These are phyloP conservation scores for Gonium pectorale DNA, from an alignment of 139 green algal species.

Conservation along the genomic window DNA sequence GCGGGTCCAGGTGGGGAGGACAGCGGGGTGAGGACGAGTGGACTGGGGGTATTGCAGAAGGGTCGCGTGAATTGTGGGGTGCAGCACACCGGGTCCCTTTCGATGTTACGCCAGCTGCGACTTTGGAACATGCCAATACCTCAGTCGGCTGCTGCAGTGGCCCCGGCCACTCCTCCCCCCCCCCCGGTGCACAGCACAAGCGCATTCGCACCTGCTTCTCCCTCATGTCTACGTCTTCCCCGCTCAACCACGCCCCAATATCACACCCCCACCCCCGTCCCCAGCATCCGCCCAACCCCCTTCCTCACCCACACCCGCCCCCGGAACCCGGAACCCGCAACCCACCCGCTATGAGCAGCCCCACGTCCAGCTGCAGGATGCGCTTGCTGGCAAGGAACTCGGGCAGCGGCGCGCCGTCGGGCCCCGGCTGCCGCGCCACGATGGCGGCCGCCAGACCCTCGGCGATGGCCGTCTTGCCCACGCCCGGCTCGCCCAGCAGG, in stretches of 20 bases:
- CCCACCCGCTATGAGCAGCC: constrained; percentile 88
- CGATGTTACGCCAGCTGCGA: too few relatives aligned
- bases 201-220: too few relatives aligned
- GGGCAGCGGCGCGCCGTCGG: constrained; percentile 80
- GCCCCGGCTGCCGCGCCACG: constrained; percentile 58
- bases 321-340: neutral
- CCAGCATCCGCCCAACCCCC: neutral
- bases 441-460: constrained; percentile 94
- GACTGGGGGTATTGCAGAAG: neutral
- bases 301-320: neutral
- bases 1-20: neutral
- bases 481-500: constrained; percentile 96
- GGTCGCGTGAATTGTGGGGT: too few relatives aligned
- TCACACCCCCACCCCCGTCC: neutral
- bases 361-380: constrained; percentile 95
- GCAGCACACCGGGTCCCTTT: too few relatives aligned
- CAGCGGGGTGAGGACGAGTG: neutral
- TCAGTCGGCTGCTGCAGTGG: too few relatives aligned
- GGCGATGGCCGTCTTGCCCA: constrained; percentile 92
- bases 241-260: too few relatives aligned
- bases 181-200: too few relatives aligned
- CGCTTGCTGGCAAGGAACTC: constrained; percentile 90
- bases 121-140: too few relatives aligned
- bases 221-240: too few relatives aligned
- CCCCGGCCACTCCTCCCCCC: too few relatives aligned